Percentiles rank a stretch among this genome's conserved stretches.
Conservation (phyloP, 495 filamentous ascomycete species). For the Articulospora tetracladia region DNA sequence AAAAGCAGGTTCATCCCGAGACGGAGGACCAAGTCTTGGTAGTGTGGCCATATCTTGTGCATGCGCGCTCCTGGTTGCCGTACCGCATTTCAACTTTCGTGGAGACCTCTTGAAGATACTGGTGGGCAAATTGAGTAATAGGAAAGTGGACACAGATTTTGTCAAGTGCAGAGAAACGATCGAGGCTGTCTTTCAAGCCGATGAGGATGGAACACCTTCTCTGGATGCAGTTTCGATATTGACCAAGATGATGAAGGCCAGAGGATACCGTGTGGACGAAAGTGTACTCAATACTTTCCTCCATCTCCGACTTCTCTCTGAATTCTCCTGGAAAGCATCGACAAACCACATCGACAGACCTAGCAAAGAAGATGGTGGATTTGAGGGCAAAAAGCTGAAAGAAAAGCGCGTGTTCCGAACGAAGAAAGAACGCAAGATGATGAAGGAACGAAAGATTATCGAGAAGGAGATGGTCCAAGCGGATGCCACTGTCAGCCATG, state of each 20-base stretch:
- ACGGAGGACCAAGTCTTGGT: slow-evolving; percentile 41
- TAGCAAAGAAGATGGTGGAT: slow-evolving; percentile 29
- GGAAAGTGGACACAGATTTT: slow-evolving; percentile 65
- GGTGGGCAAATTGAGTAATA: slow-evolving; percentile 71
- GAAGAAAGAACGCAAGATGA: slow-evolving; percentile 67
- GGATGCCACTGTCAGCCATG: slow-evolving; percentile 83
- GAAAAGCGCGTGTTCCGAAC: slow-evolving; percentile 65
- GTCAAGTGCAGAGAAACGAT: slow-evolving; percentile 74
- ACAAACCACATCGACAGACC: slow-evolving; percentile 62
- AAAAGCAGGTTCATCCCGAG: slow-evolving; percentile 26
- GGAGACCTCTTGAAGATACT: slow-evolving; percentile 81
- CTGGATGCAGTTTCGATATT: slow-evolving; percentile 82
- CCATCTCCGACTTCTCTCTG: slow-evolving; percentile 79
- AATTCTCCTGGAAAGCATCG: slow-evolving; percentile 81
- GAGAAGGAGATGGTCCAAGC: slow-evolving; percentile 94
- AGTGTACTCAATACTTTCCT: slow-evolving; percentile 87
- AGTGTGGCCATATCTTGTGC: slow-evolving; percentile 81
- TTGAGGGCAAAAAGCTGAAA: slow-evolving; percentile 57
- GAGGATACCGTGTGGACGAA: slow-evolving; percentile 76
- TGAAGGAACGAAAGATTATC: slow-evolving; percentile 78
- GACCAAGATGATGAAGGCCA: slow-evolving; percentile 89
- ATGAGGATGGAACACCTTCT: slow-evolving; percentile 83
- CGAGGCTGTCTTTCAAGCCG: slow-evolving; percentile 76
- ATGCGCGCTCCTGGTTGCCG: slow-evolving; percentile 68
- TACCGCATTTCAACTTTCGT: slow-evolving; percentile 97